Evolutionary conservation across 2,329 filamentous ascomycete species (phyloP).

Genomic region (Trichophyton simii): DNA sequence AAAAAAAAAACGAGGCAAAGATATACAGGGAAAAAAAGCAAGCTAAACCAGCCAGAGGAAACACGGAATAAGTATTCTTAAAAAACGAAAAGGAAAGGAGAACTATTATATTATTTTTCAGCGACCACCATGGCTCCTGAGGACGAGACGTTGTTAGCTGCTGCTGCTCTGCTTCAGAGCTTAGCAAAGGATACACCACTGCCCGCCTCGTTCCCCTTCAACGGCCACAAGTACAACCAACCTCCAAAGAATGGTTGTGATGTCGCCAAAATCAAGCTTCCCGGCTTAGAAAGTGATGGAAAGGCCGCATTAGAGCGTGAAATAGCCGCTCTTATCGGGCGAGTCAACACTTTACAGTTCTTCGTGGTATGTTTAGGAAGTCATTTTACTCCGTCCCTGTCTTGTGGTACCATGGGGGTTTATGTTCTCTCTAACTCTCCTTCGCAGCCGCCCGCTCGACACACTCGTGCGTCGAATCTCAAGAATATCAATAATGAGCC

Average conservation of each 20-base stretch:
- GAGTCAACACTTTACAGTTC: slow-evolving; percentile 72
- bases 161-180: slow-evolving; percentile 34
- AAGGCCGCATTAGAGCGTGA: slow-evolving; percentile 75
- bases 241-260: slow-evolving; percentile 38
- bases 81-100: not conserved
- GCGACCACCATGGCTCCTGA: slow-evolving; percentile 31
- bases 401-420: not conserved
- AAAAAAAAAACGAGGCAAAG: not conserved
- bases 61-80: not conserved
- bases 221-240: slow-evolving; percentile 18
- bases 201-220: slow-evolving; percentile 15
- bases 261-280: slow-evolving; percentile 51
- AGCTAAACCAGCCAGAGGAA: not conserved
- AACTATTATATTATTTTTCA: not conserved
- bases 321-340: slow-evolving; percentile 60
- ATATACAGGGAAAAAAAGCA: not conserved
- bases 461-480: slow-evolving; percentile 26
- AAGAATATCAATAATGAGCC: slow-evolving; percentile 20
- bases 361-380: slow-evolving; percentile 44
- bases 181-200: slow-evolving; percentile 33
- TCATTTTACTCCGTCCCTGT: not conserved
- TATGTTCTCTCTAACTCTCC: not conserved
- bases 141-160: slow-evolving; percentile 38
- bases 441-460: slow-evolving; percentile 27
- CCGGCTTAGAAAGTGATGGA: slow-evolving; percentile 60